These are phyloP conservation scores for Pythium phragmiticola DNA, from an alignment of 352 stramenopile species.

Conservation along the genomic window DNA sequence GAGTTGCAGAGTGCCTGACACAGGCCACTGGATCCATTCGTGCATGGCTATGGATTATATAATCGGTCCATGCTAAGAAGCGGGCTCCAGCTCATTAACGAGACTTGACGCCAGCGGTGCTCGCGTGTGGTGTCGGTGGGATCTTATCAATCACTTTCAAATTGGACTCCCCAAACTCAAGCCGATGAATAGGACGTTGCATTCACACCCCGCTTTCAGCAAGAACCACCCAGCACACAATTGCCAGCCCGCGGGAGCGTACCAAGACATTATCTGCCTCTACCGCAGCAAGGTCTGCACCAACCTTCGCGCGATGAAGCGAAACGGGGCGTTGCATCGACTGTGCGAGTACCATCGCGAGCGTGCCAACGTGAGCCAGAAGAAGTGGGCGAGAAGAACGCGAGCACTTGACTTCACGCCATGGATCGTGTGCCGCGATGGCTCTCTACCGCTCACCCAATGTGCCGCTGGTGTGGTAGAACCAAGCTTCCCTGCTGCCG, in stretches of 20 bases:
- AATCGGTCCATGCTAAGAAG: no score
- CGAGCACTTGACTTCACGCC: neutral
- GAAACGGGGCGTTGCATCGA: neutral
- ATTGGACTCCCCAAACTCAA: no score
- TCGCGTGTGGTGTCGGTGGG: no score
- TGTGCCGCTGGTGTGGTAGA: neutral
- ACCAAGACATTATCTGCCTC: neutral
- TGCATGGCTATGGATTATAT: no score
- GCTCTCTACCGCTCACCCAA: neutral
- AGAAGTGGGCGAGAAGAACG: neutral
- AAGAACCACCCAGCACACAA: neutral
- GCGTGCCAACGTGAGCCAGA: neutral
- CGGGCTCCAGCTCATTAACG: no score
- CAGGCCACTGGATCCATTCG: no score
- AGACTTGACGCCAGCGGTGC: no score
- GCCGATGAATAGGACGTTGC: no score
- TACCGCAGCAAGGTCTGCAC: neutral
- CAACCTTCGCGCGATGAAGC: neutral
- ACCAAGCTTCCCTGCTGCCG: neutral
- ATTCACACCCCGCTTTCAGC: neutral
- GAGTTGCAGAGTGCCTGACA: no score
- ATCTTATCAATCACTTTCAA: no score
- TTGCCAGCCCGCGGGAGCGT: no score
- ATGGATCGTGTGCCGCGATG: neutral
- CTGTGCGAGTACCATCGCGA: neutral